phyloP scores from a whole-genome alignment of 495 filamentous ascomycete species.

The Terfezia boudieri region DNA sequence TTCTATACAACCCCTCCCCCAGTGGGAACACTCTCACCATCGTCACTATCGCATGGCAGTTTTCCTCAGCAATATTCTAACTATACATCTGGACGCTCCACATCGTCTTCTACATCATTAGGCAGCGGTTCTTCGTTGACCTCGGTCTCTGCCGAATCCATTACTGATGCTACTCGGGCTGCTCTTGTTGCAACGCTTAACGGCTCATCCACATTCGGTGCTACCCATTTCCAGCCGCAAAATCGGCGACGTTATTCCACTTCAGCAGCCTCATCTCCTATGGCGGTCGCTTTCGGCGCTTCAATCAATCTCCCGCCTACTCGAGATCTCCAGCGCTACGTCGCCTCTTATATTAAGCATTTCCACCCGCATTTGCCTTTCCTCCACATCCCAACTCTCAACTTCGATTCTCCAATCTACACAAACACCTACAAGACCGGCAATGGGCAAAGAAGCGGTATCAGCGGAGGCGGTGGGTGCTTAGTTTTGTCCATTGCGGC shows the following conservation, averaged over 20 bases:
- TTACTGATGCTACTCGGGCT: conserved; percentile 84
- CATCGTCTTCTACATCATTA: conserved; percentile 10
- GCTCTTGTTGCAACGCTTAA: conserved; percentile 64
- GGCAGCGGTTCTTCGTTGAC: conserved; percentile 28
- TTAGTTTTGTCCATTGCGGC: conserved; percentile 89
- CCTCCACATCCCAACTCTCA: conserved; percentile 74
- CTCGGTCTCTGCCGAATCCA: conserved; percentile 48
- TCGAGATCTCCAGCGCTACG: conserved; percentile 78
- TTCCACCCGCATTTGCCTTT: conserved; percentile 93
- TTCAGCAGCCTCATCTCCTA: conserved; percentile 23
- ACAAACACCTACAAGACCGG: conserved; percentile 33
- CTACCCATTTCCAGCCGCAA: background rate
- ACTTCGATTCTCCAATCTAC: conserved; percentile 60
- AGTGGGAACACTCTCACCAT: conserved; percentile 18
- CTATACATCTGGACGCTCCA: background rate
- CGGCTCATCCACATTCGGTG: background rate
- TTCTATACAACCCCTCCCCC: background rate
- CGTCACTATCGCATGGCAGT: conserved; percentile 15
- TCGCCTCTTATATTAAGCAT: conserved; percentile 76
- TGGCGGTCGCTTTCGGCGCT: conserved; percentile 18
- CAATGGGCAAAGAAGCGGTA: conserved; percentile 30
- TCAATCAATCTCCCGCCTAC: conserved; percentile 55
- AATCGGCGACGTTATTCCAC: conserved; percentile 18
- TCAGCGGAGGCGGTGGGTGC: conserved; percentile 66
- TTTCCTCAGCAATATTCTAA: conserved; percentile 11